phyloP scores from a whole-genome alignment of 1,284 basidiomycete species.

The Flammula alnicola region DNA sequence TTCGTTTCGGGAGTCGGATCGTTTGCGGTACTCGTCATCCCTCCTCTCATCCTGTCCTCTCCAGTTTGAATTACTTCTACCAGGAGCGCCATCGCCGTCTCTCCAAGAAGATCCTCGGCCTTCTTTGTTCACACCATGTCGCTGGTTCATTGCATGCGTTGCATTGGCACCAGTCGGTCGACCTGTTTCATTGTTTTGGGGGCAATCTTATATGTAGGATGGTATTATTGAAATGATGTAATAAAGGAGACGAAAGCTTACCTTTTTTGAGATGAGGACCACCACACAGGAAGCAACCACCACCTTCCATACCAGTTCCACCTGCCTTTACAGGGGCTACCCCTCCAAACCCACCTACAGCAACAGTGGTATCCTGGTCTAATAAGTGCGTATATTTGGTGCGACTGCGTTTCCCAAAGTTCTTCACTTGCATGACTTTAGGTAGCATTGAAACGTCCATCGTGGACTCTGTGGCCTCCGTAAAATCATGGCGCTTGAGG shows the following conservation, averaged over 20 bases:
- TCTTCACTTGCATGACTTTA: slow-evolving; percentile 95
- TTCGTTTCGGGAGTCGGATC: slow-evolving; percentile 15
- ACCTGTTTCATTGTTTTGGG: slow-evolving; percentile 62
- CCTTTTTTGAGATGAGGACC: slow-evolving; percentile 91
- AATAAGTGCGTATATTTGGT: slow-evolving; percentile 96
- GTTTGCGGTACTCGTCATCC: slow-evolving; percentile 33
- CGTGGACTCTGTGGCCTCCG: slow-evolving; percentile 86
- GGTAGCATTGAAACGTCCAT: slow-evolving; percentile 88
- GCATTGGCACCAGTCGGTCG: slow-evolving; percentile 56
- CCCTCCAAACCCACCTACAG: slow-evolving; percentile 72
- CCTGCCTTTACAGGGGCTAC: slow-evolving; percentile 57
- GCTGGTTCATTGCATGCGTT: slow-evolving; percentile 42
- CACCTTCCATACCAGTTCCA: slow-evolving; percentile 57
- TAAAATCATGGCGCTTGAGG: slow-evolving; percentile 84
- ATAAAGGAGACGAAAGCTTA: slow-evolving; percentile 33
- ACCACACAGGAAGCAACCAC: slow-evolving; percentile 90
- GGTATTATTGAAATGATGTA: no score
- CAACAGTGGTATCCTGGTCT: slow-evolving; percentile 88
- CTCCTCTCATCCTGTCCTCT: no score
- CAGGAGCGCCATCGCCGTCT: slow-evolving; percentile 38
- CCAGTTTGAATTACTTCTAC: slow-evolving; percentile 18
- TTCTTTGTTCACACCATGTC: slow-evolving; percentile 36
- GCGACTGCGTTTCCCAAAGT: slow-evolving; percentile 92
- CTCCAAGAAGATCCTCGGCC: slow-evolving; percentile 46
- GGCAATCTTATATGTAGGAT: slow-evolving; percentile 62